Evolutionary conservation across 805 yeast genomes (phyloP).

Genomic region (Yarrowia phangngaensis): DNA sequence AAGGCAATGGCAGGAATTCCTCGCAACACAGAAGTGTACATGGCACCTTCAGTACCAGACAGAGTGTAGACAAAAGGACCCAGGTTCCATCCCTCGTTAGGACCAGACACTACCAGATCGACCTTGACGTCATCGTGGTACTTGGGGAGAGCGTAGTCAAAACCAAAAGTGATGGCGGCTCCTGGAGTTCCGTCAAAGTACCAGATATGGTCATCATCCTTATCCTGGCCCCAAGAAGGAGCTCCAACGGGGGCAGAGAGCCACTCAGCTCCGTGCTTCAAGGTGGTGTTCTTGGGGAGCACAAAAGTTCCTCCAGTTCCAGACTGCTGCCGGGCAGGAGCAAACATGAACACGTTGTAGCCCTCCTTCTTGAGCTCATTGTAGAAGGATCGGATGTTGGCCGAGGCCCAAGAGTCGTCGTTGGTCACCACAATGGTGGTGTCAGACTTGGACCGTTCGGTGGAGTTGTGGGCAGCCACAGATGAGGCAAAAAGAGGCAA

Average conservation of each 20-base stretch:
- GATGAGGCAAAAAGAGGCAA: too few relatives aligned
- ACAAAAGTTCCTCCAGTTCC: slow-evolving; percentile 56
- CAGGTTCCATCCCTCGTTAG: slow-evolving; percentile 46
- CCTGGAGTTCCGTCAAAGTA: slow-evolving; percentile 50
- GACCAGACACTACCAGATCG: slow-evolving; percentile 48
- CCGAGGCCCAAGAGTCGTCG: slow-evolving; percentile 56
- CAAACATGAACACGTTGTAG: slow-evolving; percentile 49
- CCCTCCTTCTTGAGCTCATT: slow-evolving; percentile 47
- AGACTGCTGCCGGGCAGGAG: slow-evolving; percentile 51
- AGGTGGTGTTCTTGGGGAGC: slow-evolving; percentile 39
- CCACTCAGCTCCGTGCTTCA: slow-evolving; percentile 46
- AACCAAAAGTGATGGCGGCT: slow-evolving; percentile 44
- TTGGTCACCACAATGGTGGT: slow-evolving; percentile 49
- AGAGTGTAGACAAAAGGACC: slow-evolving; percentile 42
- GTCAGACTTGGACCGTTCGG: too few relatives aligned
- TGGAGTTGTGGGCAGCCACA: too few relatives aligned
- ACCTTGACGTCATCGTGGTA: slow-evolving; percentile 41
- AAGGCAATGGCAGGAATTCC: slow-evolving; percentile 45
- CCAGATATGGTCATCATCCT: slow-evolving; percentile 42
- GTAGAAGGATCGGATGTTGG: slow-evolving; percentile 56
- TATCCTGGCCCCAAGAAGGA: slow-evolving; percentile 50
- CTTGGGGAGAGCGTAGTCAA: slow-evolving; percentile 45
- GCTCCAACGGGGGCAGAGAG: slow-evolving; percentile 46
- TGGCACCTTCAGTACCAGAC: slow-evolving; percentile 46
- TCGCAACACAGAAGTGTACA: slow-evolving; percentile 43